Evolutionary conservation across 495 filamentous ascomycete species (phyloP).

Genomic region (Xylaria scruposa): DNA sequence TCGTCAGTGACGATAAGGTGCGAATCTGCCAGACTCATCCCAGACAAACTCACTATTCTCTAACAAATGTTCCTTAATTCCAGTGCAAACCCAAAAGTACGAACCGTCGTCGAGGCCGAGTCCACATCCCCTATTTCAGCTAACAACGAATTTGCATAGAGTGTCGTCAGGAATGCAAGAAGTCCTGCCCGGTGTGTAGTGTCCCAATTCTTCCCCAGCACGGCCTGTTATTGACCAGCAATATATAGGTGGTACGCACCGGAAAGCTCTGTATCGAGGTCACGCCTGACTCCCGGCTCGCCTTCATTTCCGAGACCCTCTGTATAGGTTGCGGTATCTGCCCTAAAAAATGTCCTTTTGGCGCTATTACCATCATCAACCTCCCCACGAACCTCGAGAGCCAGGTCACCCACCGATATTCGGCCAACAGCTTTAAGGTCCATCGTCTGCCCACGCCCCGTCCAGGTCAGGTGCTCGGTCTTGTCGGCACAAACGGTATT

Average conservation of each 20-base stretch:
- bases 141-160: constrained; percentile 58
- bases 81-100: constrained; percentile 94
- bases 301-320: constrained; percentile 94
- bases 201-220: not conserved
- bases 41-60: not conserved
- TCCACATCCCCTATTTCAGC: not conserved
- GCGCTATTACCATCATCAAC: constrained; percentile 99
- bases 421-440: constrained; percentile 99
- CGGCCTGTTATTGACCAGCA: constrained; percentile 25
- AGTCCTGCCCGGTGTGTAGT: constrained; percentile 78
- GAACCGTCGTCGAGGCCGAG: constrained; percentile 41
- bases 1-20: constrained; percentile 97
- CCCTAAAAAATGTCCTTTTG: constrained; percentile 98
- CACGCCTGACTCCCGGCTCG: constrained; percentile 85
- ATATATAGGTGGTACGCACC: constrained; percentile 73
- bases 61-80: constrained; percentile 39
- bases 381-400: constrained; percentile 97
- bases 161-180: constrained; percentile 99
- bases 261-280: constrained; percentile 99
- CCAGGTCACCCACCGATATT: constrained; percentile 97
- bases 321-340: constrained; percentile 99
- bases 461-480: constrained; percentile 93
- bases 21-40: constrained; percentile 32
- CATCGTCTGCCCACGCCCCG: constrained; percentile 94
- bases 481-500: constrained; percentile 99